These are phyloP conservation scores for Capronia epimyces DNA, from an alignment of 2,329 filamentous ascomycete genomes.

Conservation along the genomic window DNA sequence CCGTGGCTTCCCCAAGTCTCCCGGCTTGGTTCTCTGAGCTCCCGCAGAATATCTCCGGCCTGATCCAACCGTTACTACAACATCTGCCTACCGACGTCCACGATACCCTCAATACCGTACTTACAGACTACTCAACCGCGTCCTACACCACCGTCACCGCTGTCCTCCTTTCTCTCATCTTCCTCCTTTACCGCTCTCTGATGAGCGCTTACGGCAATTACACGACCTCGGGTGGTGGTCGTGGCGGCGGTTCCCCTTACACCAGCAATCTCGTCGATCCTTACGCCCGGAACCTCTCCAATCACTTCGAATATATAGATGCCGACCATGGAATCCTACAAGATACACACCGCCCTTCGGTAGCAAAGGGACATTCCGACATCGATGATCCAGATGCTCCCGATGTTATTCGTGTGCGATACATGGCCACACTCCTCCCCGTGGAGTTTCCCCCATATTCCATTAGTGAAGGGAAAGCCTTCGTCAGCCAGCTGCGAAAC, in stretches of 20 bases:
- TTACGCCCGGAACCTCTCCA: slow-evolving; percentile 20
- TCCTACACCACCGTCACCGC: slow-evolving; percentile 28
- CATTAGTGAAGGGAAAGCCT: slow-evolving; percentile 43
- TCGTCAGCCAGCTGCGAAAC: slow-evolving; percentile 39
- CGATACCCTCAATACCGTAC: slow-evolving; percentile 11
- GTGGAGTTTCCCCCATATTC: slow-evolving; percentile 44
- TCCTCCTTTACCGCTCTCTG: slow-evolving; percentile 25
- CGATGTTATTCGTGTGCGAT: slow-evolving; percentile 42
- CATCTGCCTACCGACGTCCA: slow-evolving; percentile 17
- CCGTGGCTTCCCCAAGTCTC: slow-evolving; percentile 27
- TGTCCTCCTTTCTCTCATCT: slow-evolving; percentile 27
- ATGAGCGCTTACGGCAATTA: slow-evolving; percentile 28
- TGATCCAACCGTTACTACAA: slow-evolving; percentile 14
- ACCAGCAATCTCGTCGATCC: slow-evolving; percentile 20
- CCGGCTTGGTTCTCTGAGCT: slow-evolving; percentile 22
- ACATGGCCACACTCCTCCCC: slow-evolving; percentile 40
- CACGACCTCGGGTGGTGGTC: slow-evolving; percentile 17
- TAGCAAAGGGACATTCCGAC: slow-evolving; percentile 5
- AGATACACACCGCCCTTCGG: slow-evolving; percentile 18
- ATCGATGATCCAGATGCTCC: slow-evolving; percentile 36
- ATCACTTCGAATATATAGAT: slow-evolving; percentile 28
- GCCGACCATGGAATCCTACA: slow-evolving; percentile 23
- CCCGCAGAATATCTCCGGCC: slow-evolving; percentile 15
- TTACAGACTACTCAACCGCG: slow-evolving; percentile 23
- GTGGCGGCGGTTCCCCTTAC: slow-evolving; percentile 23